Base-by-base conservation (phyloP, 2,329 filamentous ascomycete genomes). In the Escovopsis sp. region DNA sequence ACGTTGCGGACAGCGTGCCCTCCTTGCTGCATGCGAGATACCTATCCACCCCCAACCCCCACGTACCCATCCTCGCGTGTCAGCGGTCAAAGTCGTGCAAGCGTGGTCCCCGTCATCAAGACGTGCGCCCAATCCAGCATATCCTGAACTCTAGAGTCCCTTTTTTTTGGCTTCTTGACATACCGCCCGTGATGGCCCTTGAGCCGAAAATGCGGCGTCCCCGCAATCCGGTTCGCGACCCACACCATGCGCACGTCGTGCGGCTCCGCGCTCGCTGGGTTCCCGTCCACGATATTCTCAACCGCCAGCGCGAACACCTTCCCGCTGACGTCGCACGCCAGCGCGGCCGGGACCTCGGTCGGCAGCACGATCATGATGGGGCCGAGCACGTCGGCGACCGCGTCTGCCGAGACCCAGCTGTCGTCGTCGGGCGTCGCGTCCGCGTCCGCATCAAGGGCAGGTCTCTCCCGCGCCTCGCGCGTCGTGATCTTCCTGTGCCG, bases 171-270 rank as follows among this genome's bases (percentile, higher is more conserved):
- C 16, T 6, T 12, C 13, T 31, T n/a, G 13, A 25, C 65, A 40
- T 52, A 87, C 79, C 73, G 79, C 42, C 86, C 87, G 57, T 94
- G 83, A 48, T 88, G 81, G 0, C 85, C 84, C 59, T 94, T 94
- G 56, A 98, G 82, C 39, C 81, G 80, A 46, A 84, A 79, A 25
- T 70, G 68, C 43, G 92, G 83, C 1, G 81, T 88, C 4, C 88
- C 88, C 1, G 79, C 72, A 11, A 94, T 78, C 45, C 71, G 72
- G 47, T 81, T 93, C 40, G 83, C 85, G 44, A 96, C 74, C 83
- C 88, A 98, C 13, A 98, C 90, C 62, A 94, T 87, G 41, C 88
- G 69, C 40, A 96, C 87, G 55, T 96, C 87, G 56, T 94, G 87
- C 34, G 90, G 90, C 60, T 98, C 90, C 8, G 88, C 85, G 5